Evolutionary conservation across 2,329 filamentous ascomycete species (phyloP), one percentile per base, ranked within the genome.

Genomic region (Westerdykella aurantiaca): DNA sequence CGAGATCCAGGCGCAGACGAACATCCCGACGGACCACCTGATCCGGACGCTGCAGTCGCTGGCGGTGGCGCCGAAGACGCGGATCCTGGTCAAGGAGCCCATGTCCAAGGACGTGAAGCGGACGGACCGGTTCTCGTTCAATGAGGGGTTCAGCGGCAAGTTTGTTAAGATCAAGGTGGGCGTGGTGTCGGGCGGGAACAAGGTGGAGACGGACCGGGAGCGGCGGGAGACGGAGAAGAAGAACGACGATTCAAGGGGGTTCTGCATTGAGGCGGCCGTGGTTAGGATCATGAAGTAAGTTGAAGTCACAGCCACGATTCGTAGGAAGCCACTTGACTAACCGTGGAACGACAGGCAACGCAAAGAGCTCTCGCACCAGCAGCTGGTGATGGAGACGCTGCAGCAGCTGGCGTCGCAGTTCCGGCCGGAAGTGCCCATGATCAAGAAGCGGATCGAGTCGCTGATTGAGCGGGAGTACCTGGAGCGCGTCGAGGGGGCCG

Each of bases 111-210:
- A 82, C 2, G 77, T 94, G 48, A 90, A 87, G 56, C 68, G 81
- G 0, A 81, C 81, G 0, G 91, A 97, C 65, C 77, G 71, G 21
- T 97, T 97, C 66, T 77, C 72, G 7, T 95, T 90, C 74, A 96
- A 97, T 61, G 73, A 82, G 25, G 75, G 81, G 12, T 97, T 95
- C 69, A 75, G 80, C 38, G 90, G 86, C 69, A 89, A 88, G 61
- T 82, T 86, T 39, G 78, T 93, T 58, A 88, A 87, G 65, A 88
- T 96, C 69, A 95, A 95, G 67, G 87, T 93, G 16, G 88, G 88
- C 17, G 85, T 93, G 5, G 85, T 95, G 53, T 86, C 76, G 39
- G 80, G 82, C 1, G 79, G 83, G 14, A 94, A 88, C 63, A 93
- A 88, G 69, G 86, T 95, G 1, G 91, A 97, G 69, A 88, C 81